These are phyloP conservation scores for Spiromastix sp. DNA, from an alignment of 2,329 filamentous ascomycete species.

Conservation along the genomic window DNA sequence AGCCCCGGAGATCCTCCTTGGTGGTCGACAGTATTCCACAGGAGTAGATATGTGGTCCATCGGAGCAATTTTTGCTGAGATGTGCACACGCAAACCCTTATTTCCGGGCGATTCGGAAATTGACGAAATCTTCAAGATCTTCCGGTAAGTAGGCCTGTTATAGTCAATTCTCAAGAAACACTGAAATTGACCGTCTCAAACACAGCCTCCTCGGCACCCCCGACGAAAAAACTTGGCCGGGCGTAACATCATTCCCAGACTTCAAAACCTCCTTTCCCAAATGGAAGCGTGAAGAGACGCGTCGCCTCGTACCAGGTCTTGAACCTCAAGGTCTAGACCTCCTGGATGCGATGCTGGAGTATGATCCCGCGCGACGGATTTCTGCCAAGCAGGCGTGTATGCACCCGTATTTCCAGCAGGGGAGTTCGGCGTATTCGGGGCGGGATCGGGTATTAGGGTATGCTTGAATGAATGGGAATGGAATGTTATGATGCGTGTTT, in stretches of 20 bases:
- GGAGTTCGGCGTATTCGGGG: conserved; percentile 39
- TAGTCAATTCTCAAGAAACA: conserved; percentile 2
- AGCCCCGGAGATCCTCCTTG: conserved; percentile 79
- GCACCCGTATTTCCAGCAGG: conserved; percentile 67
- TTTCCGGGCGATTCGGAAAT: conserved; percentile 91
- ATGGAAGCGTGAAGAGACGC: conserved; percentile 63
- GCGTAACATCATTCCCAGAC: conserved; percentile 88
- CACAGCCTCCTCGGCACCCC: conserved; percentile 62
- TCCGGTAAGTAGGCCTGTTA: conserved; percentile 51
- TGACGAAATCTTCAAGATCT: conserved; percentile 91
- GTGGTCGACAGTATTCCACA: conserved; percentile 84
- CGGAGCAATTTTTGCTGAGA: conserved; percentile 90
- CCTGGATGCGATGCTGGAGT: conserved; percentile 63
- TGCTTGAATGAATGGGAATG: too few species aligned
- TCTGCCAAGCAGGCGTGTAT: conserved; percentile 79
- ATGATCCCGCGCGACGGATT: conserved; percentile 76
- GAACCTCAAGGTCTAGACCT: conserved; percentile 48
- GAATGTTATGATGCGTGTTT: too few species aligned
- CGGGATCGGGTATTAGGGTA: conserved; percentile 28
- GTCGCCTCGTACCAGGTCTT: conserved; percentile 58
- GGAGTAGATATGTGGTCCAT: conserved; percentile 96
- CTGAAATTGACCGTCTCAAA: too few species aligned
- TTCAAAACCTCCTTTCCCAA: conserved; percentile 90
- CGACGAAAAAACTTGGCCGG: conserved; percentile 72
- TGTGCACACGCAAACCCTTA: conserved; percentile 86